A percentile compares a stretch with the other conserved stretches of the same genome.
Evolutionary conservation across 352 stramenopile genomes (phyloP).

Genomic region (Lagenidium sp.): DNA sequence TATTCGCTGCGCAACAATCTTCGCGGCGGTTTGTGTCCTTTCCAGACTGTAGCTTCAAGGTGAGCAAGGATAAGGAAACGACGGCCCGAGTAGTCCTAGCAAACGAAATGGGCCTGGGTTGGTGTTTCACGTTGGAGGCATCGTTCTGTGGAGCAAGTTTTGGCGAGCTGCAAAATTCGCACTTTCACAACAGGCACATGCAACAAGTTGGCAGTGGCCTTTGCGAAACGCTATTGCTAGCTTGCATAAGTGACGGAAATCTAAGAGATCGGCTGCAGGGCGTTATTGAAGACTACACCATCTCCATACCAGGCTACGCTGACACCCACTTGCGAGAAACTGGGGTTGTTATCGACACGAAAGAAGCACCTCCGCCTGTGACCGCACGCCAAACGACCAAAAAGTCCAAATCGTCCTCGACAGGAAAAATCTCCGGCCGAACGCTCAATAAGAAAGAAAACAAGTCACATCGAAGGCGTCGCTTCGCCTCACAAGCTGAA

Average conservation of each 20-base stretch:
- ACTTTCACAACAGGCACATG: constrained; percentile 63
- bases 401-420: too few species aligned
- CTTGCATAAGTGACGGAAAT: constrained; percentile 23
- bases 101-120: constrained; percentile 66
- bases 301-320: constrained; percentile 21
- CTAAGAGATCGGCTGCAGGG: constrained; percentile 21
- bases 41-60: constrained; percentile 71
- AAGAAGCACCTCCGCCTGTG: neutral
- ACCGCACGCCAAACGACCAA: constrained; percentile 21
- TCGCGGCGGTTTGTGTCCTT: constrained; percentile 62
- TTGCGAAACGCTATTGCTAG: constrained; percentile 38
- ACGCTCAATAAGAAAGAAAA: too few species aligned
- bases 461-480: too few species aligned
- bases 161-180: constrained; percentile 40
- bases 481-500: too few species aligned
- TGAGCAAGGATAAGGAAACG: constrained; percentile 69
- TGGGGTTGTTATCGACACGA: constrained; percentile 13
- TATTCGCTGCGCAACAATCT: constrained; percentile 52
- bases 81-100: constrained; percentile 76
- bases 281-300: constrained; percentile 21
- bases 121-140: constrained; percentile 82
- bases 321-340: constrained; percentile 31
- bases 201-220: constrained; percentile 32
- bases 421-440: too few species aligned
- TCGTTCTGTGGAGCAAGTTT: constrained; percentile 82